These are phyloP conservation scores for Serendipita sp. DNA, from an alignment of 768 basidiomycete species.

Conservation along the genomic window DNA sequence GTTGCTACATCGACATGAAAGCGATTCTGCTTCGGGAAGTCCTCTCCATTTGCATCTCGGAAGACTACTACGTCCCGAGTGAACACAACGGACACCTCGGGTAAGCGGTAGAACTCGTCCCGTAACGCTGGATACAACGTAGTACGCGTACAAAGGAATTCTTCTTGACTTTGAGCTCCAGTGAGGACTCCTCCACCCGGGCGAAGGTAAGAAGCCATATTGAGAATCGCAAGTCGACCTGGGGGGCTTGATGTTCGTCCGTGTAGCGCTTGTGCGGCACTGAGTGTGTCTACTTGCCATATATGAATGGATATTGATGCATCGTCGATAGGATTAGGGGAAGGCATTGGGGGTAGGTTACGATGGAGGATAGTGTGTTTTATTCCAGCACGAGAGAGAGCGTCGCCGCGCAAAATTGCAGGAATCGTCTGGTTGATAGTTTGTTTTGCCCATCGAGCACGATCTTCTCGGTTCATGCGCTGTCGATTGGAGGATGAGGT, in stretches of 20 bases:
- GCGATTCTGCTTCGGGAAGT: background rate
- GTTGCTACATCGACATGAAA: background rate
- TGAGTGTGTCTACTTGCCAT: background rate
- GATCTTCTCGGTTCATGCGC: background rate
- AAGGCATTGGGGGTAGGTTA: background rate
- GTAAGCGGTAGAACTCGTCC: background rate
- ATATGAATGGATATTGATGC: background rate
- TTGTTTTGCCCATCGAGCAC: background rate
- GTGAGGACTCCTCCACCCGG: background rate
- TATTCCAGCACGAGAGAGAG: background rate
- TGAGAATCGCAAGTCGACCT: background rate
- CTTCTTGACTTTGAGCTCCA: background rate
- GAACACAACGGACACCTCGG: conserved; percentile 2
- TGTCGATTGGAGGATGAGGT: background rate
- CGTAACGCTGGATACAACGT: background rate
- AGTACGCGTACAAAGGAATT: background rate
- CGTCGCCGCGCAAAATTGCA: background rate
- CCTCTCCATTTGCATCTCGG: background rate
- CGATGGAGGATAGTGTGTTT: background rate
- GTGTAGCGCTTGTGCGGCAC: background rate
- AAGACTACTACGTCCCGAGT: background rate
- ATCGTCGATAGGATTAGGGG: background rate
- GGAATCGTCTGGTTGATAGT: background rate
- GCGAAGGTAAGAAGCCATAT: background rate
- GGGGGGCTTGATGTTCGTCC: background rate